A percentile compares a stretch with the other conserved stretches of the same genome.
Conservation (phyloP, 768 basidiomycete genomes). For the Tephrocybe rancida region DNA sequence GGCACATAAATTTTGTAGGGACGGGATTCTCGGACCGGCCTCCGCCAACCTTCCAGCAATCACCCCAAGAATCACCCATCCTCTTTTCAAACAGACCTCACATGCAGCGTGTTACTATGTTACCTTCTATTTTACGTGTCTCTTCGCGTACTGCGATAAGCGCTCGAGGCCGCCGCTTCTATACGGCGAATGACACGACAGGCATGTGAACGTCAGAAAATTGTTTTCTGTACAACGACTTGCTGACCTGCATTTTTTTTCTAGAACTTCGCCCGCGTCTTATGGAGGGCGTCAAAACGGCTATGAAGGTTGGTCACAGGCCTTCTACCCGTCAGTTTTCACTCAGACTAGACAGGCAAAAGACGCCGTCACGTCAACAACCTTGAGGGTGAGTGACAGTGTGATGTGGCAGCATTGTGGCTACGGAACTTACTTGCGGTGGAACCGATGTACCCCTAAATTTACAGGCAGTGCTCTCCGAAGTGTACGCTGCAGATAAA, state of each 20-base stretch:
- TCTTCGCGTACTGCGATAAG: not conserved
- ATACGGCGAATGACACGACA: slow-evolving; percentile 7
- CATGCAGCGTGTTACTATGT: slow-evolving; percentile 5
- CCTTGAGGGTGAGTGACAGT: slow-evolving; percentile 49
- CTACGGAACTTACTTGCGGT: not conserved
- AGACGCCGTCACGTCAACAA: slow-evolving; percentile 57
- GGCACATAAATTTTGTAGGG: no score
- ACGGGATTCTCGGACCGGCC: no score
- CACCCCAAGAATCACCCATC: no score
- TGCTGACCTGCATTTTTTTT: not conserved
- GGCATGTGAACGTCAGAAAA: slow-evolving; percentile 1
- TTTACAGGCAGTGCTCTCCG: slow-evolving; percentile 64
- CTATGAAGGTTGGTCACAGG: slow-evolving; percentile 61
- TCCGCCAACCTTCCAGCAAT: not conserved
- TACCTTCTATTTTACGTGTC: not conserved
- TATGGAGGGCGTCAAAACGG: slow-evolving; percentile 55
- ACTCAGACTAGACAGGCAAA: slow-evolving; percentile 42
- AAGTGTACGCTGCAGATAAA: slow-evolving; percentile 72
- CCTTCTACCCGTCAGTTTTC: slow-evolving; percentile 1
- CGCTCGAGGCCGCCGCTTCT: slow-evolving; percentile 7
- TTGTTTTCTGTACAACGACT: not conserved
- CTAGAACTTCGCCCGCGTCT: slow-evolving; percentile 58
- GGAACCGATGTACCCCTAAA: not conserved
- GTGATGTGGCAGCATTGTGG: not conserved
- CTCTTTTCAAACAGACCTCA: no score